Percentiles rank a stretch among this genome's conserved stretches.
These are phyloP conservation scores for Delphinella strobiligena DNA, from an alignment of 2,329 filamentous ascomycete genomes.

Conservation along the genomic window DNA sequence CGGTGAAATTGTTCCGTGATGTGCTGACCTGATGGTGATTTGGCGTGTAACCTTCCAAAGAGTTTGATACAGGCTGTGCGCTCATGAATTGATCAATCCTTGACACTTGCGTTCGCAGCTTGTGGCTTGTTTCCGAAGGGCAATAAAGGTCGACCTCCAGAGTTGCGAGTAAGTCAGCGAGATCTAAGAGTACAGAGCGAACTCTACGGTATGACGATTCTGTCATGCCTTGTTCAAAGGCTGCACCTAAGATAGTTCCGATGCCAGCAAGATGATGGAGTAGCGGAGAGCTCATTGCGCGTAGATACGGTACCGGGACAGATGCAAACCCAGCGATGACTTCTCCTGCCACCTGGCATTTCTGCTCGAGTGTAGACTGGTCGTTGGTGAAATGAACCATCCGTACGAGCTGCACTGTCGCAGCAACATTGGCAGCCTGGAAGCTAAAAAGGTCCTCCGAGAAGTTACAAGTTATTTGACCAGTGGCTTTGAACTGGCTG, in stretches of 20 bases:
- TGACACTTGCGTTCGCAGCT: conserved; percentile 29
- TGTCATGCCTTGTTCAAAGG: conserved; percentile 33
- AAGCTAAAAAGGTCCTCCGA: conserved; percentile 31
- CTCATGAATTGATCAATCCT: conserved; percentile 34
- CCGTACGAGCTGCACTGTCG: conserved; percentile 36
- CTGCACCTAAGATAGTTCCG: conserved; percentile 36
- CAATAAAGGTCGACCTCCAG: conserved; percentile 31
- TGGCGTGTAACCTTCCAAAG: neutral
- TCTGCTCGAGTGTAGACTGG: conserved; percentile 24
- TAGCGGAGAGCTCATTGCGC: conserved; percentile 37
- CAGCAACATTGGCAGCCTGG: conserved; percentile 39
- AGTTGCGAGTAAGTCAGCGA: conserved; percentile 34
- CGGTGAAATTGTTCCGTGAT: neutral
- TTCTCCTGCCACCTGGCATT: conserved; percentile 34
- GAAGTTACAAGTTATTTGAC: conserved; percentile 1
- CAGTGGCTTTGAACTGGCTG: conserved; percentile 6
- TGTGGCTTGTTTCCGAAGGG: conserved; percentile 26
- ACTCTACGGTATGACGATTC: conserved; percentile 31
- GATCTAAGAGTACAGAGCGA: conserved; percentile 28
- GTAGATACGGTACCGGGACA: conserved; percentile 33
- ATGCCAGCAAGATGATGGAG: conserved; percentile 38
- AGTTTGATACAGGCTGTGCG: conserved; percentile 1
- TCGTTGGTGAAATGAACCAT: conserved; percentile 28
- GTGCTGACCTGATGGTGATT: neutral
- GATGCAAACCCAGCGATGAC: conserved; percentile 31